A percentile compares a stretch with the other conserved stretches of the same genome.
Conservation (phyloP, 306 rosid genomes). For the Fragaria vesca region DNA sequence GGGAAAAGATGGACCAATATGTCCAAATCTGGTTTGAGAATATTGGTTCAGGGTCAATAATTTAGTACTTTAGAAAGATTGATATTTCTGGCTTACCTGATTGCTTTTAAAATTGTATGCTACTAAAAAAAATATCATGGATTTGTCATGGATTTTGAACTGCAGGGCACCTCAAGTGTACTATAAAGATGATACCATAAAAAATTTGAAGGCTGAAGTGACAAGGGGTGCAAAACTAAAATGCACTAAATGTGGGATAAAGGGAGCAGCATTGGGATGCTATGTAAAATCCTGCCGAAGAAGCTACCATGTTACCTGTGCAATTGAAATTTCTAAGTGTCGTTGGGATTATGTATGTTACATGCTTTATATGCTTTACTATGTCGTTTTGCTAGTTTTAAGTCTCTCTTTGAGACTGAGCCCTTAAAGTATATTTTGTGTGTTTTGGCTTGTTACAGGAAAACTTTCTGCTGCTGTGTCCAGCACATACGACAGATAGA, state of each 20-base stretch:
- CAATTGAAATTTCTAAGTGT: conserved; percentile 60
- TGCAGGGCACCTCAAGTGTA: conserved; percentile 93
- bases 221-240: conserved; percentile 86
- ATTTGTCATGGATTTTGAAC: conserved; percentile 28
- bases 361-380: not conserved
- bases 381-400: not conserved
- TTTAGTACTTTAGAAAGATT: not conserved
- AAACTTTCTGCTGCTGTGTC: conserved; percentile 74
- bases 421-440: not conserved
- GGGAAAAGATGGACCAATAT: not conserved
- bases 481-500: conserved; percentile 53
- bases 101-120: not conserved
- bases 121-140: not conserved
- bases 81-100: not conserved
- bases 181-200: conserved; percentile 50
- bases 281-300: conserved; percentile 69
- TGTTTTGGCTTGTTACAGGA: conserved; percentile 48
- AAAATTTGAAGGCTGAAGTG: conserved; percentile 77
- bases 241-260: conserved; percentile 71
- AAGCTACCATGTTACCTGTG: conserved; percentile 91
- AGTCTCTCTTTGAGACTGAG: conserved; percentile 11
- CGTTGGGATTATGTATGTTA: conserved; percentile 66
- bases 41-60: not conserved
- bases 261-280: conserved; percentile 98
- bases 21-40: not conserved